Evolutionary conservation across 805 yeast species (phyloP), one percentile per base, ranked within the genome.

Genomic region (Pichia kluyveri): DNA sequence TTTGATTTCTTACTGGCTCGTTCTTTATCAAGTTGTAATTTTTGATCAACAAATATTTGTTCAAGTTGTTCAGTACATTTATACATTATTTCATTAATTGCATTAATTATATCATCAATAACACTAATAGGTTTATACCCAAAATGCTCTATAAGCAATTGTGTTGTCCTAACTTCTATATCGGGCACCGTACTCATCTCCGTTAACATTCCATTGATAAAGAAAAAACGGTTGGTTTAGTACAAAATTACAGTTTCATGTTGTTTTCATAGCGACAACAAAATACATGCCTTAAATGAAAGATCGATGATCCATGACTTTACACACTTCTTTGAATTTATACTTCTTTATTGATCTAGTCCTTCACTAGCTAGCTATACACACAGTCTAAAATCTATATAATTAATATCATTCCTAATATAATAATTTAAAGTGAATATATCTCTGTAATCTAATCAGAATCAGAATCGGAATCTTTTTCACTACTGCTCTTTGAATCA

Each of bases 31-130:
- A 57, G 52, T 36, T 54, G 51, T 40, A 48, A 37, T 42, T 61
- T 54, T 44, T 56, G 53, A 31, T 69, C 68, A 11, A 53, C 56
- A 27, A 90, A 65, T 54, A 82, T 83, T 31, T 72, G 72, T 60
- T 86, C 95, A 66, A 90, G 75, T 1, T 87, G 95, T 42, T 76
- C 77, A 0, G 90, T 82, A 59, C 96, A 85, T 55, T 83, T 81
- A 66, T 85, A 84, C 80, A 88, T 76, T 28, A 87, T 78, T 45
- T 81, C 88, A 59, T 89, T 89, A 26, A 87, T 93, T 1, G 88
- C 86, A 63, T 89, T 88, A 56, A 89, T 86, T 12, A 90, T 82
- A 58, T 87, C 96, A 57, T 90, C 97, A 7, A 90, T 75, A 14
- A 89, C 67, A 0, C 90, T 77, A 10, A 88, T 75, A 0, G 96